phyloP scores from a whole-genome alignment of 148 eudicot genomes.

The Drosera capensis region DNA sequence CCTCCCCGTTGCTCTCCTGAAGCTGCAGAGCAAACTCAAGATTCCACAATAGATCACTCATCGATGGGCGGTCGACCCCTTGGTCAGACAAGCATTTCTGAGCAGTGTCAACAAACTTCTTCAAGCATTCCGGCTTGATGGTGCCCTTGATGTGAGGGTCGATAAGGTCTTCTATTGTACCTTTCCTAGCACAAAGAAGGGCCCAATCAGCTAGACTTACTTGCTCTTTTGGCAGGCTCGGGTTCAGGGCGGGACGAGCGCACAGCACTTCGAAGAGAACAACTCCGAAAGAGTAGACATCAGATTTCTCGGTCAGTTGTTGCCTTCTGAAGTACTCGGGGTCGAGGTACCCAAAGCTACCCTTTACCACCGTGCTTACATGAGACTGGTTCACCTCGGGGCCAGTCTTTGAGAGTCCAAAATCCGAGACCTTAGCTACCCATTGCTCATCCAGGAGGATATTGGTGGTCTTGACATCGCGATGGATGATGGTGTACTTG shows the following conservation, averaged over 20 bases:
- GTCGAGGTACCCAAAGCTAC: constrained; percentile 49
- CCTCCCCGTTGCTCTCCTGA: constrained; percentile 15
- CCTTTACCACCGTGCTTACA: constrained; percentile 33
- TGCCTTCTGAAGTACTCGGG: constrained; percentile 31
- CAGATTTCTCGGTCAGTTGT: constrained; percentile 40
- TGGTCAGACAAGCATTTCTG: constrained; percentile 23
- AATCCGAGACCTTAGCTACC: constrained; percentile 50
- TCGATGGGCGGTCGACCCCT: constrained; percentile 31
- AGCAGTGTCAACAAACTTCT: constrained; percentile 24
- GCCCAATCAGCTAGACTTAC: constrained; percentile 37
- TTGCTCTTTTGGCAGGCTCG: constrained; percentile 18
- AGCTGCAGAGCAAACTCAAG: constrained; percentile 28
- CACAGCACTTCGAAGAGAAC: constrained; percentile 47
- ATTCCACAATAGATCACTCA: constrained; percentile 42
- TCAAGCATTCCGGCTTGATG: constrained; percentile 25
- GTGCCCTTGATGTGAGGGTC: constrained; percentile 28
- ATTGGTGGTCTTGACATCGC: constrained; percentile 56
- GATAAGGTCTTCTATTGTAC: constrained; percentile 16
- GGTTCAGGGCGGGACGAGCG: constrained; percentile 27
- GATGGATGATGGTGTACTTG: constrained; percentile 25
- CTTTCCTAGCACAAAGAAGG: constrained; percentile 11
- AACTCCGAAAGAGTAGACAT: constrained; percentile 51
- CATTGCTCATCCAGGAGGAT: constrained; percentile 35
- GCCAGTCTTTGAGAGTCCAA: constrained; percentile 34
- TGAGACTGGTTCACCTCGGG: constrained; percentile 18